phyloP scores from a whole-genome alignment of 441 rosid genomes.

The Hypseocharis bilobata region DNA sequence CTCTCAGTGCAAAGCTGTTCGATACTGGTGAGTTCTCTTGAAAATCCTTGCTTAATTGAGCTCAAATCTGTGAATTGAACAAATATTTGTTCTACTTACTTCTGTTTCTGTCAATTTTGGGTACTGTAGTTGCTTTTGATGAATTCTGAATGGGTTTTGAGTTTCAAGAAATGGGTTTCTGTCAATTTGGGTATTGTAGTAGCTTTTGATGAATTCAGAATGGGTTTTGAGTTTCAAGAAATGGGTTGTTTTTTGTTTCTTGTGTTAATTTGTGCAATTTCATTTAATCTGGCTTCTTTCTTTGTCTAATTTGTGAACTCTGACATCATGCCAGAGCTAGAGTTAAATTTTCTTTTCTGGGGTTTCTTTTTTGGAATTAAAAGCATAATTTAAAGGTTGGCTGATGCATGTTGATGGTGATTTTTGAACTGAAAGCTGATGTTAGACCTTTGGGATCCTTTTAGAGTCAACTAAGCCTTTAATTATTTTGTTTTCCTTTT shows the following conservation, averaged over 20 bases:
- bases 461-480: slow-evolving; percentile 4
- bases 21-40: too few relatives aligned
- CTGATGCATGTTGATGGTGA: slow-evolving; percentile 18
- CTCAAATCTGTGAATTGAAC: too few relatives aligned
- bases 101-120: neutral
- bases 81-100: too few relatives aligned
- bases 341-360: slow-evolving; percentile 7
- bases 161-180: slow-evolving; percentile 16
- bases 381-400: slow-evolving; percentile 23
- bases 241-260: slow-evolving; percentile 23
- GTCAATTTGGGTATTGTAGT: neutral
- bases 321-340: neutral
- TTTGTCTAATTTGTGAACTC: neutral
- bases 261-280: neutral
- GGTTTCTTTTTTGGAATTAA: slow-evolving; percentile 18
- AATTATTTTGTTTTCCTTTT: slow-evolving; percentile 5
- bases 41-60: too few relatives aligned
- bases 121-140: slow-evolving; percentile 2
- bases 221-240: slow-evolving; percentile 14
- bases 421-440: slow-evolving; percentile 24
- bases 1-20: too few relatives aligned
- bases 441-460: slow-evolving; percentile 22
- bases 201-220: slow-evolving; percentile 14
- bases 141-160: slow-evolving; percentile 10
- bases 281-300: neutral